Percentiles rank a stretch among this genome's conserved stretches.
phyloP scores from a whole-genome alignment of 2,329 filamentous ascomycete species.

The Hypoxylon rubiginosum region DNA sequence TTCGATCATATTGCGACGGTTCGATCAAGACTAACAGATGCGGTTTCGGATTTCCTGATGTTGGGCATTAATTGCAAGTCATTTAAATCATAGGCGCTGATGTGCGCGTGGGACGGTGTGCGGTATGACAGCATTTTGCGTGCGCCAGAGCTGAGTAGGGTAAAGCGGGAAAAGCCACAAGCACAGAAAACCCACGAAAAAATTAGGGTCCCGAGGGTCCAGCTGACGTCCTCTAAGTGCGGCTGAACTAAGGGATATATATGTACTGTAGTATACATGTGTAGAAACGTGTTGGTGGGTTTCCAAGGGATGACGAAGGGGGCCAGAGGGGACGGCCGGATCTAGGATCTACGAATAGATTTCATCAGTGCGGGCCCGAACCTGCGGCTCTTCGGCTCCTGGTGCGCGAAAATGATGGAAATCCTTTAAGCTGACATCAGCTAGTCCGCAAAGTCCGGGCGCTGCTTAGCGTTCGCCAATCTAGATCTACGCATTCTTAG shows the following conservation, averaged over 20 bases:
- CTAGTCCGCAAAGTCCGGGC: constrained; percentile 30
- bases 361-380: constrained; percentile 34
- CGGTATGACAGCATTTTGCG: constrained; percentile 37
- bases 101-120: constrained; percentile 4
- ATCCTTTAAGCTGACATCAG: constrained; percentile 19
- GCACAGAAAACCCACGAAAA: neutral
- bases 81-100: constrained; percentile 18
- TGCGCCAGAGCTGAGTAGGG: constrained; percentile 21
- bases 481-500: constrained; percentile 21
- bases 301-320: constrained; percentile 31
- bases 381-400: constrained; percentile 33
- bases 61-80: constrained; percentile 5
- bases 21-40: constrained; percentile 1
- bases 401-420: constrained; percentile 13
- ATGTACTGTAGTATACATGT: neutral
- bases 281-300: neutral
- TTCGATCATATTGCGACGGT: neutral
- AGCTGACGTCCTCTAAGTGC: constrained; percentile 36
- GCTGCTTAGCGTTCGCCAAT: constrained; percentile 17
- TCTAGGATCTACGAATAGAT: constrained; percentile 28
- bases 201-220: constrained; percentile 17
- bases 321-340: constrained; percentile 8
- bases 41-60: constrained; percentile 8
- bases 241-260: constrained; percentile 27
- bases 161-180: constrained; percentile 17